phyloP scores from a whole-genome alignment of 345 rosid genomes.

The Acer saccharum region DNA sequence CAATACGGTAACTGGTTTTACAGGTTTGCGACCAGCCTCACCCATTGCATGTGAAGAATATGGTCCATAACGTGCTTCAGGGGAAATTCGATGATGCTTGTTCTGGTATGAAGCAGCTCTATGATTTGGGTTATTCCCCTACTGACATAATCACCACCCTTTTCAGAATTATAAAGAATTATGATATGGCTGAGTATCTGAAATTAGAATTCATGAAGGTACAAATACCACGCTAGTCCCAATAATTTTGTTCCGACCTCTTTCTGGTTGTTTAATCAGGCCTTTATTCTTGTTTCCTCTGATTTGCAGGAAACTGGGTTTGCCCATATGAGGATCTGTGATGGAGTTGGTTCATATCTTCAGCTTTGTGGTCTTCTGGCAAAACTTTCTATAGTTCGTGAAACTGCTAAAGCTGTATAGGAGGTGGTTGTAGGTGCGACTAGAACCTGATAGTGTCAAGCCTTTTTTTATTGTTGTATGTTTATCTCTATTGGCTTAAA shows the following conservation, averaged over 20 bases:
- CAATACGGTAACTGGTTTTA: slow-evolving; percentile 10
- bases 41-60: slow-evolving; percentile 91
- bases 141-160: slow-evolving; percentile 96
- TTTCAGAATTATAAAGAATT: slow-evolving; percentile 84
- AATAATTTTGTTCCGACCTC: background rate
- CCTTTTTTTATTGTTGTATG: background rate
- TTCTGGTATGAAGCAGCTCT: slow-evolving; percentile 83
- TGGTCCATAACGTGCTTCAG: slow-evolving; percentile 76
- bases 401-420: slow-evolving; percentile 78
- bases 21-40: slow-evolving; percentile 99
- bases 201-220: slow-evolving; percentile 99
- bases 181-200: slow-evolving; percentile 91
- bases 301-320: slow-evolving; percentile 85
- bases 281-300: background rate
- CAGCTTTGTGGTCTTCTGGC: slow-evolving; percentile 93
- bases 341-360: slow-evolving; percentile 97
- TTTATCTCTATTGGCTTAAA: background rate
- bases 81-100: slow-evolving; percentile 93
- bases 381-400: slow-evolving; percentile 71
- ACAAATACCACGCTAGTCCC: background rate
- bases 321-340: slow-evolving; percentile 96
- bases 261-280: background rate
- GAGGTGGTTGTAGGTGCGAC: slow-evolving; percentile 2
- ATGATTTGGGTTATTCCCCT: slow-evolving; percentile 91
- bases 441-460: background rate